A percentile compares a stretch with the other conserved stretches of the same genome.
Evolutionary conservation across 1,284 basidiomycete species (phyloP).

Genomic region (Cerioporus squamosus): DNA sequence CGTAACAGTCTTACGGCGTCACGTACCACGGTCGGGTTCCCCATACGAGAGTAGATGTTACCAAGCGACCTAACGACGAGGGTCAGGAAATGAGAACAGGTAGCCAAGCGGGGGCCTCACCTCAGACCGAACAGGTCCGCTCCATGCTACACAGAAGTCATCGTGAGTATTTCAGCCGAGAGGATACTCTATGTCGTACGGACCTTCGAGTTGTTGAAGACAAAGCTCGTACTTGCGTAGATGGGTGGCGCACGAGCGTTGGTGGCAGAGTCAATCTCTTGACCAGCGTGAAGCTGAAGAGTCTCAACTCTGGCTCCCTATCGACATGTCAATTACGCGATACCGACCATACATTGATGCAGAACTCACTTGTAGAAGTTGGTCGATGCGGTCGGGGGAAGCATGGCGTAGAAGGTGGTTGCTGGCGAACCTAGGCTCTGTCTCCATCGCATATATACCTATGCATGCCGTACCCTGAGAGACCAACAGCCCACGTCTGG

Average conservation of each 20-base stretch:
- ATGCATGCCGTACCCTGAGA: not conserved
- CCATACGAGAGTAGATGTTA: slow-evolving; percentile 79
- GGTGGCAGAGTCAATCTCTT: slow-evolving; percentile 70
- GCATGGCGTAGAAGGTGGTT: not conserved
- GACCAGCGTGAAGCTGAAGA: slow-evolving; percentile 83
- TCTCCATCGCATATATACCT: not conserved
- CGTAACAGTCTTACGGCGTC: not conserved
- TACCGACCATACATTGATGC: too few species aligned
- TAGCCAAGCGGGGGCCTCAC: slow-evolving; percentile 35
- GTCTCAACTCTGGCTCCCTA: slow-evolving; percentile 81
- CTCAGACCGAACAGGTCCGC: slow-evolving; percentile 82
- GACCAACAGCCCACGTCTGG: too few species aligned
- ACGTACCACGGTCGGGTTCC: slow-evolving; percentile 82
- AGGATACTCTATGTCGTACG: not conserved
- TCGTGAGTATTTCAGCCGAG: not conserved
- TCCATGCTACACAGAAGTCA: slow-evolving; percentile 59
- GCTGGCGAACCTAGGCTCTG: too few species aligned
- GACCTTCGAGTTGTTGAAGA: slow-evolving; percentile 77
- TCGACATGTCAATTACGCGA: not conserved
- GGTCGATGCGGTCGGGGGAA: not conserved
- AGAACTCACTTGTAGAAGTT: slow-evolving; percentile 6
- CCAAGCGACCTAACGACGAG: slow-evolving; percentile 53
- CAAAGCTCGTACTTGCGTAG: slow-evolving; percentile 78
- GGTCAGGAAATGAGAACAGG: not conserved
- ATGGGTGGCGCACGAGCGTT: slow-evolving; percentile 85